Evolutionary conservation across 208 protist species (phyloP).

Genomic region (Novymonas esmeraldas): DNA sequence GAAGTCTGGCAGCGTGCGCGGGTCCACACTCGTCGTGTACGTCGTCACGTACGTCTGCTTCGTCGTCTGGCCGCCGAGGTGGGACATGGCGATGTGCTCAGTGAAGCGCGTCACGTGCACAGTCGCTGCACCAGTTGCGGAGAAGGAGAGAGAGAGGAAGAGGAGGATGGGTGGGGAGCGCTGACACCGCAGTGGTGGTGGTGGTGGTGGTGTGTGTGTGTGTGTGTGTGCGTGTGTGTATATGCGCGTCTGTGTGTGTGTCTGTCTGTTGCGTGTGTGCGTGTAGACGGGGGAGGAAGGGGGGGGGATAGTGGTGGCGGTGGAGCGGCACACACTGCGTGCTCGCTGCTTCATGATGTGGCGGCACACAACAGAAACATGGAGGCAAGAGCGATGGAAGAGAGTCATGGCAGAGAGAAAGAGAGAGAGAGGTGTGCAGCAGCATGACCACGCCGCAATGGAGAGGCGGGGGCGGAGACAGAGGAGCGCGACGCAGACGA

Average conservation of each 20-base stretch:
- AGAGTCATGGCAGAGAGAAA: background rate
- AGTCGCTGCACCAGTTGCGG: no score
- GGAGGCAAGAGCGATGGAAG: background rate
- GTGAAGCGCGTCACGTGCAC: no score
- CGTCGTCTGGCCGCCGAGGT: slow-evolving; percentile 23
- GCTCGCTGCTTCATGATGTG: no score
- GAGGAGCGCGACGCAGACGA: background rate
- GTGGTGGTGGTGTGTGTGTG: background rate
- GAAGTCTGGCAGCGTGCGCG: slow-evolving; percentile 42
- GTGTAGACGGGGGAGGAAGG: no score
- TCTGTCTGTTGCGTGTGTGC: no score
- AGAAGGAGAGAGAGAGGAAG: background rate
- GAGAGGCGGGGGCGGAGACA: background rate
- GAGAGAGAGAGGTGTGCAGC: background rate
- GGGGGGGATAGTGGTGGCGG: no score
- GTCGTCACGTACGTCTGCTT: slow-evolving; percentile 46
- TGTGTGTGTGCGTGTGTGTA: background rate
- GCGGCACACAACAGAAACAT: background rate
- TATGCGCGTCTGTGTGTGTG: background rate
- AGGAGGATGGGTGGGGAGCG: background rate
- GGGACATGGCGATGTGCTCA: no score
- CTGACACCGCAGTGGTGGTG: background rate
- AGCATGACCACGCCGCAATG: background rate
- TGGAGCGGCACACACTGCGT: no score
- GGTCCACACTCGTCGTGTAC: slow-evolving; percentile 45